Percentiles rank a stretch among this genome's conserved stretches.
Evolutionary conservation across 441 rosid genomes (phyloP).

Genomic region (Cnidoscolus chayamansa): DNA sequence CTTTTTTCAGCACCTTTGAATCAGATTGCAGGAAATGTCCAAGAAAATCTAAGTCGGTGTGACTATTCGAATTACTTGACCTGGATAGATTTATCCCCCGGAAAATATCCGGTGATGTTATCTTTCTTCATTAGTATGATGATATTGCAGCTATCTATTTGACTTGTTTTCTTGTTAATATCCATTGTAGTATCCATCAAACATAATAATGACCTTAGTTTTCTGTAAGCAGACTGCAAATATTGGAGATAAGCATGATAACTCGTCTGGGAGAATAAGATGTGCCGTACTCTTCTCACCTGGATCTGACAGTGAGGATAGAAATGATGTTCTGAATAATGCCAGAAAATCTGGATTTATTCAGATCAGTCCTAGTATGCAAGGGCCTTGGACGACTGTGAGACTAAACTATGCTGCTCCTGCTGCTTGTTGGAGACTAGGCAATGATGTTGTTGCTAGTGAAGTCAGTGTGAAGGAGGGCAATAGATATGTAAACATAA

Average conservation of each 20-base stretch:
- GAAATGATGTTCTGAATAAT: constrained; percentile 31
- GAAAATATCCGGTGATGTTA: constrained; percentile 46
- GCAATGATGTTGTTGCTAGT: constrained; percentile 93
- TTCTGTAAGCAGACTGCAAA: constrained; percentile 46
- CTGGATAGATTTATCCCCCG: constrained; percentile 68
- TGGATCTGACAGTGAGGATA: constrained; percentile 47
- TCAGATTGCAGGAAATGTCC: constrained; percentile 52
- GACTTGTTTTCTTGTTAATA: background rate
- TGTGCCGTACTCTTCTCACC: constrained; percentile 67
- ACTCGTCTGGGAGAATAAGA: constrained; percentile 59
- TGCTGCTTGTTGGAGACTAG: constrained; percentile 96
- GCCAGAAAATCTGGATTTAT: constrained; percentile 70
- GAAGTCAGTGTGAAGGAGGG: constrained; percentile 89
- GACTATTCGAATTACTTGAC: constrained; percentile 52
- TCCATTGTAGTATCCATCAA: constrained; percentile 5
- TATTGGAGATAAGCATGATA: constrained; percentile 37
- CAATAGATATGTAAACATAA: constrained; percentile 75
- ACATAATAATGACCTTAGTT: constrained; percentile 11
- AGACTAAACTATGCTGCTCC: constrained; percentile 95
- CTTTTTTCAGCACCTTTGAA: constrained; percentile 68
- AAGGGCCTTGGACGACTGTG: constrained; percentile 97
- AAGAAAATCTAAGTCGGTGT: constrained; percentile 38
- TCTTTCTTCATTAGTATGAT: constrained; percentile 6
- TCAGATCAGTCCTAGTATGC: constrained; percentile 89
- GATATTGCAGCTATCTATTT: background rate